Percentiles rank a stretch among this genome's conserved stretches.
These are phyloP conservation scores for Oryza nivara DNA, from an alignment of 176 grass and related monocot genomes.

Conservation along the genomic window DNA sequence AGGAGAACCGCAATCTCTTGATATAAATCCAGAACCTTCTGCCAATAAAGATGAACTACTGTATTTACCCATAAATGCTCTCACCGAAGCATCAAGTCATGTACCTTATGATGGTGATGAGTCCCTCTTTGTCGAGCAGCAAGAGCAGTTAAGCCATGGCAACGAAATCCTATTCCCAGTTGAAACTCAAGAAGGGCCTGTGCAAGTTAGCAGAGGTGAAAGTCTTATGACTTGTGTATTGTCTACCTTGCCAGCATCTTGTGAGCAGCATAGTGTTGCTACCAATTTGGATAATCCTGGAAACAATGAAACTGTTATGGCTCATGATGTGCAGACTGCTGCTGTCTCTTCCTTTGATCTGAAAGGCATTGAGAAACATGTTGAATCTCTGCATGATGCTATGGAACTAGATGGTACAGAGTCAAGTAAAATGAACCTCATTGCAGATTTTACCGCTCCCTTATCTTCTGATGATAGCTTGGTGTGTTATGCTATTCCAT, in stretches of 20 bases:
- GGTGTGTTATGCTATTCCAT: slow-evolving; percentile 9
- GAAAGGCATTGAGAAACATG: background rate
- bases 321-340: slow-evolving; percentile 10
- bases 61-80: slow-evolving; percentile 45
- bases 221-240: slow-evolving; percentile 7
- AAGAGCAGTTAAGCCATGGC: slow-evolving; percentile 26
- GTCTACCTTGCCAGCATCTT: slow-evolving; percentile 14
- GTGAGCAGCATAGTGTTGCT: background rate
- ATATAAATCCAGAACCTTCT: slow-evolving; percentile 48
- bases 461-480: slow-evolving; percentile 34
- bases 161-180: slow-evolving; percentile 40
- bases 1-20: slow-evolving; percentile 54
- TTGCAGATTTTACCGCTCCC: slow-evolving; percentile 10
- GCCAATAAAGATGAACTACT: slow-evolving; percentile 28
- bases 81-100: slow-evolving; percentile 25
- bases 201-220: slow-evolving; percentile 28
- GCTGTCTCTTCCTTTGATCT: background rate
- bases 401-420: slow-evolving; percentile 47
- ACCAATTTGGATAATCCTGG: background rate
- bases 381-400: slow-evolving; percentile 31
- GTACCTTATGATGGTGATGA: slow-evolving; percentile 8
- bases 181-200: background rate
- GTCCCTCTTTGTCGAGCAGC: slow-evolving; percentile 22
- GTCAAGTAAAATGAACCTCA: slow-evolving; percentile 3
- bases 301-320: slow-evolving; percentile 24